Evolutionary conservation across 805 yeast genomes (phyloP).

Genomic region (Starmerella vitae): DNA sequence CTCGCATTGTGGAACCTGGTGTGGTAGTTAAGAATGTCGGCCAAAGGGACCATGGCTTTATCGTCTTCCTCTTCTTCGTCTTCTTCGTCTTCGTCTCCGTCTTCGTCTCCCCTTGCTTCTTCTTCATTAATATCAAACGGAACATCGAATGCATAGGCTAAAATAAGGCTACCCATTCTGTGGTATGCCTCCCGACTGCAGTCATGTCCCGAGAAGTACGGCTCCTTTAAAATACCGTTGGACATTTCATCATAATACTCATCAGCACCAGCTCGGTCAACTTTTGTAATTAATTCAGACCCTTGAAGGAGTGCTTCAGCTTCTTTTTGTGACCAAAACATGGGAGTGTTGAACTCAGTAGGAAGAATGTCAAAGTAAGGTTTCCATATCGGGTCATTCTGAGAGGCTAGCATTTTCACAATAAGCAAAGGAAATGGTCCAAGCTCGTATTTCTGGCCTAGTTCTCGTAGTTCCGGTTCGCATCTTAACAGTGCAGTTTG

Average conservation of each 20-base stretch:
- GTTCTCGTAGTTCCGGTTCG: conserved; percentile 29
- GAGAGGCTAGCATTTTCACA: conserved; percentile 50
- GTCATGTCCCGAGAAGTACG: conserved; percentile 19
- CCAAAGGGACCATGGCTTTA: conserved; percentile 86
- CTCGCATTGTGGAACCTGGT: conserved; percentile 65
- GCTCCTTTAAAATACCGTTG: conserved; percentile 30
- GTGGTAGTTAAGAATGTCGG: conserved; percentile 83
- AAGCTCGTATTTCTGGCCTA: conserved; percentile 25
- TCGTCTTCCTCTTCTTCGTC: conserved; percentile 28
- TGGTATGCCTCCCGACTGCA: conserved; percentile 48
- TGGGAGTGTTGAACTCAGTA: conserved; percentile 44
- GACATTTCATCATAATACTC: conserved; percentile 40
- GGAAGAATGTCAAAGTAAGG: conserved; percentile 68
- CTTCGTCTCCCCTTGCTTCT: conserved; percentile 5
- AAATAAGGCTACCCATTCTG: conserved; percentile 60
- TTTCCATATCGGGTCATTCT: conserved; percentile 46
- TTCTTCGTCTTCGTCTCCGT: conserved; percentile 30
- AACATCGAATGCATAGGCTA: conserved; percentile 87
- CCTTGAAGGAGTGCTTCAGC: conserved; percentile 43
- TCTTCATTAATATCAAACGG: conserved; percentile 1
- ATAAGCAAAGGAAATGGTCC: conserved; percentile 71
- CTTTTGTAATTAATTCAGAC: conserved; percentile 51
- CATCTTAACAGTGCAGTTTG: conserved; percentile 42
- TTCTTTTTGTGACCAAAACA: conserved; percentile 67
- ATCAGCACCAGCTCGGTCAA: conserved; percentile 58